Base-by-base conservation (phyloP, 495 filamentous ascomycete genomes). In the Penicillium roqueforti region DNA sequence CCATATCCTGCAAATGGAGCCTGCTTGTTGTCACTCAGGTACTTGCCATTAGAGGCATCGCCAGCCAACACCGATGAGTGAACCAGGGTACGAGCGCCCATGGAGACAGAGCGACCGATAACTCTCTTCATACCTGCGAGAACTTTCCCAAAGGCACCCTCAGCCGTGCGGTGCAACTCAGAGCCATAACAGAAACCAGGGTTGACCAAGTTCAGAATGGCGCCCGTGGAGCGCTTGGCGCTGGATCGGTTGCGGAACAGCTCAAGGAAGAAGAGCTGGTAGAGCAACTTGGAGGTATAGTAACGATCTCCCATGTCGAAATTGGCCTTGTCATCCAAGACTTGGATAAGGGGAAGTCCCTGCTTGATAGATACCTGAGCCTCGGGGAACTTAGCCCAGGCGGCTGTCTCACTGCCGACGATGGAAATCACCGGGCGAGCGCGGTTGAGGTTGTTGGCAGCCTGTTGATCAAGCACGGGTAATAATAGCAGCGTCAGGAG, bases 401-500 rank as follows among this genome's bases (percentile, higher is more conserved):
- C 45, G 45, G 45, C 45, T 8, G 45, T 47, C 6, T 47, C 45
- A 10, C 45, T 5, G 45, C 49, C 3, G 71, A 63, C 1, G 68
- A 62, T 7, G 70, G 44, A 6, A 58, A 28, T 56, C 60, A 32
- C 49, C 18, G 3, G 50, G 37, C 9, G 56, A 53, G 49, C 74
- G 77, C 3, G 31, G 29, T 54, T 25, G 13, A n/a, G 31, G 13
- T 36, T 36, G 1, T 9, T 9, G 19, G 45, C 20, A 16, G 29
- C 19, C 6, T 47, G 45, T 8, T 25, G 19, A 16, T 78, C 77
- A 11, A 80, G 68, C 14, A 71, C 53, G 0, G 80, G 80, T 11
- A 83, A 66, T 1, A 82, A 63, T 1, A 82, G 68, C 18, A 77
- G 68, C 8, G 72, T 57, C 1, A 84, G 72, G 0, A 83, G 64